Conservation (phyloP, 2,329 filamentous ascomycete genomes). For the Penicillium sp. region DNA sequence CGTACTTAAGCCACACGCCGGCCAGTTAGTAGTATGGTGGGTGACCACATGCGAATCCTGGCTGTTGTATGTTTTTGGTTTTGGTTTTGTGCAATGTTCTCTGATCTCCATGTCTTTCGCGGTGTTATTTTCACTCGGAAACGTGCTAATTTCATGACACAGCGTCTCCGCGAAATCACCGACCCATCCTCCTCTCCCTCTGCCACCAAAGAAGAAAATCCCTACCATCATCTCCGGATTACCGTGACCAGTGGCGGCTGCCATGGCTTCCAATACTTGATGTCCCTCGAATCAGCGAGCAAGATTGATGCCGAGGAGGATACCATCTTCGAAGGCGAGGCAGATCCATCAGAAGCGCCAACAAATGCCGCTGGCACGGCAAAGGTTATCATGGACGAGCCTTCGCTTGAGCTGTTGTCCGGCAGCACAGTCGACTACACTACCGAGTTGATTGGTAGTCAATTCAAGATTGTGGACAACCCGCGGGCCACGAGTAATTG, state of each 20-base stretch:
- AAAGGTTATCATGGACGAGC: constrained; percentile 86
- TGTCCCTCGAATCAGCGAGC: constrained; percentile 69
- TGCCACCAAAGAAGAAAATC: constrained; percentile 57
- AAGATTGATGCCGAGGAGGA: constrained; percentile 74
- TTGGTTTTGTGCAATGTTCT: neutral
- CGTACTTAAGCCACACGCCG: constrained; percentile 50
- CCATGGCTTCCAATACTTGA: constrained; percentile 96
- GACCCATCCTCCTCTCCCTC: constrained; percentile 43
- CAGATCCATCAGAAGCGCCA: constrained; percentile 29
- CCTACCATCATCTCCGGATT: constrained; percentile 82
- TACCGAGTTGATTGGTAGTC: constrained; percentile 88
- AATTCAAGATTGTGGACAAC: constrained; percentile 97
- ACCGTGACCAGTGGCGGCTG: constrained; percentile 92
- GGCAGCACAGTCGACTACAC: constrained; percentile 97
- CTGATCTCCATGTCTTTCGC: too few relatives aligned
- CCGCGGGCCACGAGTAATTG: constrained; percentile 90
- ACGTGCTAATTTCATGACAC: constrained; percentile 21
- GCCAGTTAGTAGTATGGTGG: constrained; percentile 50
- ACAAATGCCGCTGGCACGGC: constrained; percentile 54
- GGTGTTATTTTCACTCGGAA: neutral
- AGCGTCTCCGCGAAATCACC: constrained; percentile 76
- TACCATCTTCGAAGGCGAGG: constrained; percentile 75
- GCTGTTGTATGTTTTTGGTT: constrained; percentile 36
- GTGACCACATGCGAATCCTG: constrained; percentile 50
- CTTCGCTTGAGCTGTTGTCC: constrained; percentile 83